phyloP scores from a whole-genome alignment of 257 asterid species.

The Fraxinus anomala region DNA sequence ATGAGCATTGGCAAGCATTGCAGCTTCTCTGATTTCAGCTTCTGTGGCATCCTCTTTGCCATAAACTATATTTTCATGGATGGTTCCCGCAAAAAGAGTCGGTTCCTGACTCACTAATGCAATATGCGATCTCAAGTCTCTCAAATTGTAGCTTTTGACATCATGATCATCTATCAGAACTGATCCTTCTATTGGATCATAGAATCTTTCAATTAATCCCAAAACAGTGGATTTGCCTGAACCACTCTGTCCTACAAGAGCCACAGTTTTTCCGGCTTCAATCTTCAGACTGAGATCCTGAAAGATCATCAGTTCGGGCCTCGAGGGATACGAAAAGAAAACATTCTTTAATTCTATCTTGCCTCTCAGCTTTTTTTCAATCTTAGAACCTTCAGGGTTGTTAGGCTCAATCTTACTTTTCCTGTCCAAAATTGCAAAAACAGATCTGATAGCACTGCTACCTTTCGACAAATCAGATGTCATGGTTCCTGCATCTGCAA shows the following conservation, averaged over 20 bases:
- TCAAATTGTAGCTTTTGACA: slow-evolving; percentile 54
- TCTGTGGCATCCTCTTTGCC: slow-evolving; percentile 58
- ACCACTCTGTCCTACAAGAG: slow-evolving; percentile 78
- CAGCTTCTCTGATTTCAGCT: slow-evolving; percentile 61
- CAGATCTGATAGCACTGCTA: slow-evolving; percentile 51
- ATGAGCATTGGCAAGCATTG: slow-evolving; percentile 70
- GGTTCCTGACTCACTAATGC: slow-evolving; percentile 82
- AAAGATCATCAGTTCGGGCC: slow-evolving; percentile 68
- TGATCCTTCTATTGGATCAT: slow-evolving; percentile 65
- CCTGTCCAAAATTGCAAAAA: slow-evolving; percentile 54
- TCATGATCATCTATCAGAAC: slow-evolving; percentile 58
- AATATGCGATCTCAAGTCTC: slow-evolving; percentile 60
- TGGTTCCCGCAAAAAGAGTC: slow-evolving; percentile 58
- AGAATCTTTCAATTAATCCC: slow-evolving; percentile 68
- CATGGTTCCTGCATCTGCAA: slow-evolving; percentile 86
- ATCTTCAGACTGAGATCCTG: slow-evolving; percentile 59
- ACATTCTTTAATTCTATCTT: slow-evolving; percentile 50
- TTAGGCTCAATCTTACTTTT: slow-evolving; percentile 61
- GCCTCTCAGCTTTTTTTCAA: slow-evolving; percentile 41
- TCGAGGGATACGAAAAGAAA: slow-evolving; percentile 60
- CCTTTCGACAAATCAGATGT: slow-evolving; percentile 73
- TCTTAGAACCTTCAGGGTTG: slow-evolving; percentile 31
- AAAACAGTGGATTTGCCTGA: slow-evolving; percentile 78
- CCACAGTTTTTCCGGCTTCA: slow-evolving; percentile 57
- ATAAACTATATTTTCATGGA: slow-evolving; percentile 58